These are phyloP conservation scores for Neophaeococcomyces mojaviensis DNA, from an alignment of 2,329 filamentous ascomycete genomes.

Conservation along the genomic window DNA sequence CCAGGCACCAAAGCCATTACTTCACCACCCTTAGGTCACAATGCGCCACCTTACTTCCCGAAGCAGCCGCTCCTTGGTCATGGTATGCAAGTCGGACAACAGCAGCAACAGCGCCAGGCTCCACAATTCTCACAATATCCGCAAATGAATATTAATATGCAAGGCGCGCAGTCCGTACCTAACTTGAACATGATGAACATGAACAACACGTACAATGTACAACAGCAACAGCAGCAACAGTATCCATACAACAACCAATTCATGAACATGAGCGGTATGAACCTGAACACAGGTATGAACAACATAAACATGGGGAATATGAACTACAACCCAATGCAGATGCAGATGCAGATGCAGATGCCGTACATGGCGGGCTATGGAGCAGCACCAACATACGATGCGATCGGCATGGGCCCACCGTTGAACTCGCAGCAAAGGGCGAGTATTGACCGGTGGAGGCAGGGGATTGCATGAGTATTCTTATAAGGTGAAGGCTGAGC, in stretches of 20 bases:
- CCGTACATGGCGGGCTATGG: slow-evolving; percentile 10
- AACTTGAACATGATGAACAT: slow-evolving; percentile 6
- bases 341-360: too few species aligned
- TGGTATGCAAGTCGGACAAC: not conserved
- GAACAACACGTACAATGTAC: slow-evolving; percentile 17
- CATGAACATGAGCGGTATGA: slow-evolving; percentile 11
- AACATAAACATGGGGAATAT: slow-evolving; percentile 11
- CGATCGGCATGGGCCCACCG: slow-evolving; percentile 27
- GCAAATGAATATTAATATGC: slow-evolving; percentile 29
- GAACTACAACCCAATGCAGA: slow-evolving; percentile 3
- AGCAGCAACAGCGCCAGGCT: slow-evolving; percentile 6
- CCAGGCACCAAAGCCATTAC: slow-evolving; percentile 10
- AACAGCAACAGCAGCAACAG: slow-evolving; percentile 3
- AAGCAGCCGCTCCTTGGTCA: slow-evolving; percentile 2
- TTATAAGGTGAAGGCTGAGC: too few species aligned
- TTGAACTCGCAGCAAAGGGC: slow-evolving; percentile 46
- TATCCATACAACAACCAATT: slow-evolving; percentile 11
- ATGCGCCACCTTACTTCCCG: slow-evolving; percentile 10
- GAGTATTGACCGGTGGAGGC: slow-evolving; percentile 54
- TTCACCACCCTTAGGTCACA: slow-evolving; percentile 8
- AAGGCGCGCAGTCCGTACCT: slow-evolving; percentile 13
- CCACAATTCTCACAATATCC: slow-evolving; percentile 19
- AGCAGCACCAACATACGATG: slow-evolving; percentile 15
- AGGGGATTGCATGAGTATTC: slow-evolving; percentile 15
- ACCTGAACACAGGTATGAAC: slow-evolving; percentile 25